Base-by-base conservation (phyloP, 1,284 basidiomycete genomes). In the Moniliophthora roreri region DNA sequence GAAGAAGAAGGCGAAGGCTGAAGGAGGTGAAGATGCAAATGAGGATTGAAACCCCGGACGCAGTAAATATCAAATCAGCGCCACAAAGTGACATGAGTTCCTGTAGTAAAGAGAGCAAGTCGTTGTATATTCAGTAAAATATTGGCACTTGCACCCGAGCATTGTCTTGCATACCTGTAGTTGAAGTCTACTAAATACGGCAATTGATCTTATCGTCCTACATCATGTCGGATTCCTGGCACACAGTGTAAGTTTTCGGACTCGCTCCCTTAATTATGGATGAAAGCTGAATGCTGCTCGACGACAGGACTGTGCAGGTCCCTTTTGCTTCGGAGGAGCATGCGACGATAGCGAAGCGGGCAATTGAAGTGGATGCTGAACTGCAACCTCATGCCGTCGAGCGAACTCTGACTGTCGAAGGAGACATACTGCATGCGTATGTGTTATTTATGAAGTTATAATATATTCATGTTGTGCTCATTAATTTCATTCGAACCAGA, bases 311-410 rank as follows among this genome's bases (percentile, higher is more conserved):
- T 11, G 71, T 94, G 54, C 79, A 83, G 39, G 84, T 95, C 49
- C 93, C 93, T 3, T 93, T 95, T 61, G 76, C 79, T 36, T 86
- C 81, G 15, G 64, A 74, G 18, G 76, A 84, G 55, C 91, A 95
- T 62, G 93, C 93, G 6, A 64, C 69, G 44, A 89, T 93, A 57
- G 91, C 89, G 23, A 87, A 85, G 63, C 82, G 86, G 65, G 85
- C 84, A 50, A 88, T 96, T 62, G 85, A 91, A 56, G 93, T 95
- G 28, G 93, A 96, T 69, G 72, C 77, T 20, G 93, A 95, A 66
- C 76, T 93, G 38, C 91, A 95, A 61, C 82, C 84, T 2, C 79
- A 87, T 37, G 83, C 86, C 3, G 92, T 95, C 24, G 84, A 85
- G 63, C 78, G 91, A 52, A 76, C 70, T n/a, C 68, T 95, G 38